phyloP scores from a whole-genome alignment of 495 filamentous ascomycete species.

The Aspergillus incahuasiensis region DNA sequence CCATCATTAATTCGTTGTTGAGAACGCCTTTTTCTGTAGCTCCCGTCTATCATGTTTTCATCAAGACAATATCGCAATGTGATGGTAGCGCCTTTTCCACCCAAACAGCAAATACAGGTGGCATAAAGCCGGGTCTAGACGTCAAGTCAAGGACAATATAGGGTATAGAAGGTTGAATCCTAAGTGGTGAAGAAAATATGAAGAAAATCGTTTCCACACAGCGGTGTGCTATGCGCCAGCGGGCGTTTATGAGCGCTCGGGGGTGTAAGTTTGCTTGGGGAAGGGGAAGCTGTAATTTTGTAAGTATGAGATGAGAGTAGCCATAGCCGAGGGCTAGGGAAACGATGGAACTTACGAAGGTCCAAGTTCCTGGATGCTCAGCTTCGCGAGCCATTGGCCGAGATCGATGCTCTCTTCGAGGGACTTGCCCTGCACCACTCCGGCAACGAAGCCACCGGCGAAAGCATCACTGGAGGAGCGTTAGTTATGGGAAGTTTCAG shows the following conservation, averaged over 20 bases:
- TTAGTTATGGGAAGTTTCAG: background rate
- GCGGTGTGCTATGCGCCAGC: background rate
- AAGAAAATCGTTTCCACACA: conserved; percentile 13
- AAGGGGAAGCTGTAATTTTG: conserved; percentile 60
- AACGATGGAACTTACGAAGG: conserved; percentile 82
- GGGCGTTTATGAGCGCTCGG: conserved; percentile 30
- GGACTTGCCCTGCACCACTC: conserved; percentile 75
- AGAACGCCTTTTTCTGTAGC: conserved; percentile 33
- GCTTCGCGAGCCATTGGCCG: conserved; percentile 90
- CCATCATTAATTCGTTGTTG: conserved; percentile 39
- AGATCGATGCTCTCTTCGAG: conserved; percentile 74
- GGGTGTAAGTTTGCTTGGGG: conserved; percentile 73
- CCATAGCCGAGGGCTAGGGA: too few relatives aligned
- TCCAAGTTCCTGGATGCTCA: conserved; percentile 89
- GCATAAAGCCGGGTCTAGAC: conserved; percentile 22
- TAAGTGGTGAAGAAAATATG: conserved; percentile 20
- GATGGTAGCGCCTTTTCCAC: conserved; percentile 10
- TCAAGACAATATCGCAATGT: conserved; percentile 4
- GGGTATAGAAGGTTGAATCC: conserved; percentile 51
- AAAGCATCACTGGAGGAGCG: conserved; percentile 73
- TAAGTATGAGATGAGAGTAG: too few relatives aligned
- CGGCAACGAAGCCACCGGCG: conserved; percentile 87
- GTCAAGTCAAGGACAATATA: conserved; percentile 36
- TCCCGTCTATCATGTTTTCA: conserved; percentile 21
- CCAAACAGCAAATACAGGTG: conserved; percentile 1